These are phyloP conservation scores for Tetrapisispora taiwanensis DNA, from an alignment of 805 yeast species.

Conservation along the genomic window DNA sequence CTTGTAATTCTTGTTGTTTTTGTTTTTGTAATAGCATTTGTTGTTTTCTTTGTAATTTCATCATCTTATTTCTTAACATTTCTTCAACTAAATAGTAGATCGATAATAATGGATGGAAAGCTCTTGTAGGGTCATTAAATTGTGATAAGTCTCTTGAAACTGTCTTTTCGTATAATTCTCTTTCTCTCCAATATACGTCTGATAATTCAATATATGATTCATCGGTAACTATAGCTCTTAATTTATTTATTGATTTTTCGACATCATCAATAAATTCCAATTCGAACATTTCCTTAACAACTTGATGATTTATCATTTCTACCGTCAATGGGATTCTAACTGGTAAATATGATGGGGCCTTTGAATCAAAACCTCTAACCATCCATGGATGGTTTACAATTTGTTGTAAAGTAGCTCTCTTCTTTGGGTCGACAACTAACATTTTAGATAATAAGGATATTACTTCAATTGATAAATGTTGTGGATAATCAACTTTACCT, in stretches of 20 bases:
- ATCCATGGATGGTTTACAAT: slow-evolving; percentile 91
- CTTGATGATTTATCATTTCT: slow-evolving; percentile 36
- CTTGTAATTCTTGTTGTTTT: slow-evolving; percentile 6
- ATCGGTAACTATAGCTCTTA: slow-evolving; percentile 50
- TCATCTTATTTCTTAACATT: slow-evolving; percentile 59
- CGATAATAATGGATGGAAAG: slow-evolving; percentile 81
- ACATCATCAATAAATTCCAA: slow-evolving; percentile 67
- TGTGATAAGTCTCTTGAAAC: slow-evolving; percentile 2
- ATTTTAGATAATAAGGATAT: slow-evolving; percentile 70
- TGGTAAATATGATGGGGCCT: slow-evolving; percentile 65
- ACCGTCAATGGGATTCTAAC: slow-evolving; percentile 55
- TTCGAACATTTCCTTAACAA: slow-evolving; percentile 63
- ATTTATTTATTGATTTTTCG: slow-evolving; percentile 44
- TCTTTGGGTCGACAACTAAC: slow-evolving; percentile 82
- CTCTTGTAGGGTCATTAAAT: slow-evolving; percentile 65
- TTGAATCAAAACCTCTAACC: slow-evolving; percentile 72
- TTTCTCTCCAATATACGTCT: slow-evolving; percentile 21
- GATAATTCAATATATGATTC: slow-evolving; percentile 41
- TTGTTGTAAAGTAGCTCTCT: slow-evolving; percentile 70
- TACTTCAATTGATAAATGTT: slow-evolving; percentile 68
- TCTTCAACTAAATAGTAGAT: slow-evolving; percentile 82
- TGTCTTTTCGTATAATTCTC: slow-evolving; percentile 6
- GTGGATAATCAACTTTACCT: slow-evolving; percentile 88
- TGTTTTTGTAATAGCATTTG: slow-evolving; percentile 16
- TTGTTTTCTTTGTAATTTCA: slow-evolving; percentile 33